Evolutionary conservation across 768 basidiomycete genomes (phyloP), one percentile per base, ranked within the genome.

Genomic region (Rhizopogon vesiculosus): DNA sequence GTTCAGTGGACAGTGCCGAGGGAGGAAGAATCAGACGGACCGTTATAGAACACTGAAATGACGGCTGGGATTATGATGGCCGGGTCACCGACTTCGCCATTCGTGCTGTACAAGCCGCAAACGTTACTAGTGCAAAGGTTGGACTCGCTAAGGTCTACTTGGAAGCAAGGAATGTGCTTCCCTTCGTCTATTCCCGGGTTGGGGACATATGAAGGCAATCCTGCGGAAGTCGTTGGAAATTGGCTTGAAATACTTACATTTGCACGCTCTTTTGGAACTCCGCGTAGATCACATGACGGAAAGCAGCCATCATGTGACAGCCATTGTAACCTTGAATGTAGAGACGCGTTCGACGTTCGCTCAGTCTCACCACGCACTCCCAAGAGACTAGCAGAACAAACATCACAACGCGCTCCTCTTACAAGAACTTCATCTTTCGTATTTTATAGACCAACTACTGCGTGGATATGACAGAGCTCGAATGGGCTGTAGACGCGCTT

Each of bases 401-500:
- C 18, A 28, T 18, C 7, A 2, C 42, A n/a, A 10, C 29, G 31
- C n/a, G 1, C 18, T 48, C 18, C 13, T 35, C 18, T 33, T 9
- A 35, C 31, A 25, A 25, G 25, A 25, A 25, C 25, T 4, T 25
- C 25, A 25, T 25, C 5, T 25, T 25, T 48, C 12, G 7, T 13
- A 46, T 7, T 16, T 42, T 5, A 38, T n/a, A 52, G 18, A 7
- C 13, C 5, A 22, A 54, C 50, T 31, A 16, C 5, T 18, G 35
- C 28, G 35, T 12, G 35, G 19, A 51, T 38, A 66, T 64, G 62
- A 58, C 63, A 48, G 60, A 55, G 2, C 48, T 80, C 3, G 56
- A 62, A 29, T 56, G 64, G 19, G 70, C 76, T 3, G 56, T 72
- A 7, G 59, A 71, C 16, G 50, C 56, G 5, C 68, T 82, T 39